Evolutionary conservation across 2,329 filamentous ascomycete species (phyloP).

Genomic region (Byssoonygena ceratinophila): DNA sequence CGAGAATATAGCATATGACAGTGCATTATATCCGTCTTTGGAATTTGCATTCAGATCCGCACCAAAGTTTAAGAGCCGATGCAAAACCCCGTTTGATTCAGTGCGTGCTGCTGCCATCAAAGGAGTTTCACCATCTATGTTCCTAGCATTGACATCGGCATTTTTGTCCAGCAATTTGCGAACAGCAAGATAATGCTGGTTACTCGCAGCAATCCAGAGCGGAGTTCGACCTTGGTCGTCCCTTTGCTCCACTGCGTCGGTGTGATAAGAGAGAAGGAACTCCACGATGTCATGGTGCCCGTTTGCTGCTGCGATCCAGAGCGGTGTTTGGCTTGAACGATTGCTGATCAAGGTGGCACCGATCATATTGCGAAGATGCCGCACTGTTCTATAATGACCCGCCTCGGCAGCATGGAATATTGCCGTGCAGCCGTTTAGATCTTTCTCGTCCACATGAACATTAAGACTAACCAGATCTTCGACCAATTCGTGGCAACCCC

Average conservation of each 20-base stretch:
- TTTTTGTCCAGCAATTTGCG: constrained; percentile 9
- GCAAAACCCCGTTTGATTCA: background rate
- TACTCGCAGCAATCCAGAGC: background rate
- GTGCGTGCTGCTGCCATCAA: constrained; percentile 12
- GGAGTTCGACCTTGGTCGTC: background rate
- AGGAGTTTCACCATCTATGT: constrained; percentile 31
- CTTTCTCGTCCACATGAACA: background rate
- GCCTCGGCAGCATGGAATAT: background rate
- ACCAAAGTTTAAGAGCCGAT: background rate
- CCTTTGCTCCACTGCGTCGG: background rate
- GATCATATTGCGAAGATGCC: background rate
- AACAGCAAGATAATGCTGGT: background rate
- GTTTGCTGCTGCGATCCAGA: constrained; percentile 14
- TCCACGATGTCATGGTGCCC: background rate
- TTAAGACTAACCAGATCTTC: background rate
- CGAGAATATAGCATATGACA: background rate
- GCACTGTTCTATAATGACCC: background rate
- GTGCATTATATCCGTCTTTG: background rate
- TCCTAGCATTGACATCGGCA: constrained; percentile 24
- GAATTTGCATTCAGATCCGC: background rate
- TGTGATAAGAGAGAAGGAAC: background rate
- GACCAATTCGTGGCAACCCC: background rate
- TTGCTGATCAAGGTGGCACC: background rate
- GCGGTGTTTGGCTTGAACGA: constrained; percentile 26
- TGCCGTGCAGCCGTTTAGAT: background rate